Conservation (phyloP, 805 yeast species). For the Blastobotrys terrestris region DNA sequence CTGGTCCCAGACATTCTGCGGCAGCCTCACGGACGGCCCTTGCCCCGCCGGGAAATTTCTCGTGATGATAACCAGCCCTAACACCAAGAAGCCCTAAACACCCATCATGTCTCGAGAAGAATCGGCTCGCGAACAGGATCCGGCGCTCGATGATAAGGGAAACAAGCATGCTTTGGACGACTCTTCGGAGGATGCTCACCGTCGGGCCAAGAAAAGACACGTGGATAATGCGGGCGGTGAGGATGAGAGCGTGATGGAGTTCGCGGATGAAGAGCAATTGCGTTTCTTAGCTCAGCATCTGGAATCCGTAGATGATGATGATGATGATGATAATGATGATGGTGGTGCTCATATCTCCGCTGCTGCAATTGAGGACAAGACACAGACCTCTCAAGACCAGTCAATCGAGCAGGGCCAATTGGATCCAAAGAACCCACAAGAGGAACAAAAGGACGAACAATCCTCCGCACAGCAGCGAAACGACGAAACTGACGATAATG, state of each 20-base stretch:
- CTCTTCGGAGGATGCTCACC: background rate
- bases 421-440: background rate
- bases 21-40: too few relatives aligned
- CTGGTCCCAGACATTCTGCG: background rate
- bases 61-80: background rate
- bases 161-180: background rate
- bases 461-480: background rate
- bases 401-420: too few relatives aligned
- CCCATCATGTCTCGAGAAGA: background rate
- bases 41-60: too few relatives aligned
- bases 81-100: background rate
- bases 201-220: background rate
- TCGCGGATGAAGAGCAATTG: constrained; percentile 24
- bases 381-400: too few relatives aligned
- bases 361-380: background rate
- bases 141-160: background rate
- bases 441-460: background rate
- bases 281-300: constrained; percentile 25
- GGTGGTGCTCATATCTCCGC: background rate
- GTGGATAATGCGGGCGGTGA: background rate
- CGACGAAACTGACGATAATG: background rate
- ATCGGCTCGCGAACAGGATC: background rate
- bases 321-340: background rate
- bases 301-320: constrained; percentile 12
- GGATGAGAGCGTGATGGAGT: constrained; percentile 1